Evolutionary conservation across 129 eudicot genomes (phyloP), one percentile per base, ranked within the genome.

Genomic region (Lactuca saligna): DNA sequence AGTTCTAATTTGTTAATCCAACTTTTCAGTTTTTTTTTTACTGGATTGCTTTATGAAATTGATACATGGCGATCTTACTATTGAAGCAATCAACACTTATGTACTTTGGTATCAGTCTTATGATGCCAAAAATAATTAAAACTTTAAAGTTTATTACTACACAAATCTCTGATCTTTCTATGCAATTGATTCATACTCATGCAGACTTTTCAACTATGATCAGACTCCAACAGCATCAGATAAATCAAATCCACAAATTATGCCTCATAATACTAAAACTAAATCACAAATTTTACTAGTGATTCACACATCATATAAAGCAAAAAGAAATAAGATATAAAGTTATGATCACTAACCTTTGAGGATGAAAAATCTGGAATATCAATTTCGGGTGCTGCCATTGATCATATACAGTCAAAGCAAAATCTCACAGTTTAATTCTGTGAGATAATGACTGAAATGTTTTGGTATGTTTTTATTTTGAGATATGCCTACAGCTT

Each of bases 321-420:
- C 48, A 68, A 67, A 59, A 49, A n/a, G 15, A 46, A 17, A 15
- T 20, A 51, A 6, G 31, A 68, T 38, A 53, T 33, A 57, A 14
- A 74, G 61, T 39, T 39, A 38, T 67, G 68, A 67, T 67, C 57
- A 59, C 16, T 50, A 49, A 76, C 80, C 70, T 75, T 59, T 37
- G 32, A 59, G 74, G 4, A 31, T 49, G 61, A 75, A 69, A 63
- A 51, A 54, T 68, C 75, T 2, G 55, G 70, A 69, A 69, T 76
- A 29, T 33, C 41, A 53, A 32, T 42, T 69, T 76, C 75, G 3
- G 80, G 69, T 68, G 80, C 80, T 75, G 80, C 80, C 80, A 76
- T 76, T 15, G 80, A 31, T 51, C 70, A 68, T 76, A 32, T 17
- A 61, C 39, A 51, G 70, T 68, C 49, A 51, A 10, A 68, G 63